These are phyloP conservation scores for Eucalyptus rudis DNA, from an alignment of 345 rosid genomes.

Conservation along the genomic window DNA sequence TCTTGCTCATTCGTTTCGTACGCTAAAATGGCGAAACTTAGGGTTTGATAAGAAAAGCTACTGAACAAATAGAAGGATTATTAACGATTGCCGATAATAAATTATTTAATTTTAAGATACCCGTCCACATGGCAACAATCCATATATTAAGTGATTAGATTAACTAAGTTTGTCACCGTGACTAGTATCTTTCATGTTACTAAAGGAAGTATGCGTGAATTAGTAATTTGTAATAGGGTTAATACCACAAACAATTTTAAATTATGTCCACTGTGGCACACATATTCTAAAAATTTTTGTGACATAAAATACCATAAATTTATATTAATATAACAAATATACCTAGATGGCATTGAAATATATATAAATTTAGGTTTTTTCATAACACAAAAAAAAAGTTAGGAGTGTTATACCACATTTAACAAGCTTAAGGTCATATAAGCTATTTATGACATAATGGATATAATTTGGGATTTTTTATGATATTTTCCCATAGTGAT, in stretches of 20 bases:
- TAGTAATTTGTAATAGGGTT: neutral
- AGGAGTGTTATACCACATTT: too few species aligned
- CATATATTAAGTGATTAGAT: neutral
- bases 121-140: neutral
- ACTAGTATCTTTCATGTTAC: neutral
- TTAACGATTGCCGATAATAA: neutral
- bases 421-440: neutral
- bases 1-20: neutral
- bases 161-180: neutral
- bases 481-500: too few species aligned
- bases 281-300: too few species aligned
- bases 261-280: rapidly evolving
- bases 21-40: neutral
- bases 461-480: too few species aligned
- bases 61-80: neutral
- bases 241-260: neutral
- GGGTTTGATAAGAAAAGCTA: neutral
- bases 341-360: too few species aligned
- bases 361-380: neutral
- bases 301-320: too few species aligned
- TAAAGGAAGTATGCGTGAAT: neutral
- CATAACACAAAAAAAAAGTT: too few species aligned
- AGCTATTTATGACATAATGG: neutral
- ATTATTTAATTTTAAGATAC: too few species aligned
- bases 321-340: too few species aligned